Conservation (phyloP, 2,329 filamentous ascomycete genomes). For the Boeremia exigua region DNA sequence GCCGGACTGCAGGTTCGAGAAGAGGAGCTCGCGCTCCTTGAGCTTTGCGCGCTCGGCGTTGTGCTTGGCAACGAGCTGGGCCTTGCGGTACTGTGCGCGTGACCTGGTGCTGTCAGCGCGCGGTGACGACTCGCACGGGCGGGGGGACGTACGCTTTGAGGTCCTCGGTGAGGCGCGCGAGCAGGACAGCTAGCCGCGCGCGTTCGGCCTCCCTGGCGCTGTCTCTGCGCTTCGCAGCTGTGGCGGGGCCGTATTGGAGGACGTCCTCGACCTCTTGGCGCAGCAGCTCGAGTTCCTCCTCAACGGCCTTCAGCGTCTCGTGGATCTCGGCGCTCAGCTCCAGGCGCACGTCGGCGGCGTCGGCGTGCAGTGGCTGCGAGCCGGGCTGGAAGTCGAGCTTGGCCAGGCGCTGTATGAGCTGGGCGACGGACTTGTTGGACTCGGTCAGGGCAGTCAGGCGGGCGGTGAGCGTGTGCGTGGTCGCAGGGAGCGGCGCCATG, state of each 20-base stretch:
- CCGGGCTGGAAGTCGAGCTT: conserved; percentile 67
- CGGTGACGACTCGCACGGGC: too few relatives aligned
- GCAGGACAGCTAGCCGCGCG: conserved; percentile 69
- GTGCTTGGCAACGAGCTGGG: conserved; percentile 79
- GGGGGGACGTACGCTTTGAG: conserved; percentile 66
- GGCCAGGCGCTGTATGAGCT: conserved; percentile 63
- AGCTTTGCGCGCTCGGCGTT: conserved; percentile 75
- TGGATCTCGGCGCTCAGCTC: conserved; percentile 84
- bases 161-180: conserved; percentile 72
- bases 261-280: conserved; percentile 79
- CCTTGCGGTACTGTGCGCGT: conserved; percentile 76
- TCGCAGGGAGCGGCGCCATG: conserved; percentile 45
- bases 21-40: conserved; percentile 77
- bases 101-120: conserved; percentile 34
- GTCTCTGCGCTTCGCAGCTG: conserved; percentile 48
- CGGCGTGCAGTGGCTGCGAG: conserved; percentile 63
- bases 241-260: conserved; percentile 49
- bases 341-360: conserved; percentile 69
- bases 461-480: conserved; percentile 51
- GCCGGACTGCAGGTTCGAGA: conserved; percentile 66
- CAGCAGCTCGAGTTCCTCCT: conserved; percentile 83
- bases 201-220: conserved; percentile 67
- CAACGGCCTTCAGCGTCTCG: conserved; percentile 74
- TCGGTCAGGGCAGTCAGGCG: conserved; percentile 61
- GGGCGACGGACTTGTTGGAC: conserved; percentile 59